Conservation (phyloP, 768 basidiomycete genomes). For the Kondoa subrosea region DNA sequence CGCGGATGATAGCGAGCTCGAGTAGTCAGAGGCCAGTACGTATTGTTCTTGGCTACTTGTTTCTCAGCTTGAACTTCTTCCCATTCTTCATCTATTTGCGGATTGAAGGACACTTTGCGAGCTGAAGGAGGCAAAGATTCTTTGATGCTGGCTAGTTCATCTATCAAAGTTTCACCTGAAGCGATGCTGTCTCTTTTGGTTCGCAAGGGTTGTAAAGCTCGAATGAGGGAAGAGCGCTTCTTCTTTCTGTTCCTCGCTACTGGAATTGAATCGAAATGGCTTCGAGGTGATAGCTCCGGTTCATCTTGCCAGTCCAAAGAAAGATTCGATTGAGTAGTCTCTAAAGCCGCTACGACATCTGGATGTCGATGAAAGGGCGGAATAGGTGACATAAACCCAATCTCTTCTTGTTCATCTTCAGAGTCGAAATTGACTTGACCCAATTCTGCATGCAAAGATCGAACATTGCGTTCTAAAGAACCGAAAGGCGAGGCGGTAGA, state of each 20-base stretch:
- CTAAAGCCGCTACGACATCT: background rate
- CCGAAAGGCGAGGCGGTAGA: background rate
- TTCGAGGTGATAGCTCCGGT: background rate
- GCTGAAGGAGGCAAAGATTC: background rate
- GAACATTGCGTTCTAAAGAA: background rate
- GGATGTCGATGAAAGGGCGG: background rate
- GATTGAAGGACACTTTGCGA: background rate
- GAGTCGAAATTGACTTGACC: background rate
- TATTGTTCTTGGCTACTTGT: background rate
- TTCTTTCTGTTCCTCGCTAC: background rate
- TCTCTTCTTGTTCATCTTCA: background rate
- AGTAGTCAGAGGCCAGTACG: background rate
- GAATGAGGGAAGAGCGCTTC: background rate
- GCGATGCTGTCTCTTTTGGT: background rate
- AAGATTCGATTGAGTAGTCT: background rate
- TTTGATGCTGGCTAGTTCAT: background rate
- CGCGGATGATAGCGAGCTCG: background rate
- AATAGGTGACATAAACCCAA: background rate
- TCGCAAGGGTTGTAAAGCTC: too few relatives aligned
- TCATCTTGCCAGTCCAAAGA: background rate
- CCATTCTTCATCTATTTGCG: background rate
- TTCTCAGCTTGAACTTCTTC: background rate
- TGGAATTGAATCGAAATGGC: background rate
- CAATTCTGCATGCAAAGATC: background rate
- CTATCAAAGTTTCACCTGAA: background rate